These are phyloP conservation scores for Aureobasidium subglaciale DNA, from an alignment of 2,329 filamentous ascomycete species.

Conservation along the genomic window DNA sequence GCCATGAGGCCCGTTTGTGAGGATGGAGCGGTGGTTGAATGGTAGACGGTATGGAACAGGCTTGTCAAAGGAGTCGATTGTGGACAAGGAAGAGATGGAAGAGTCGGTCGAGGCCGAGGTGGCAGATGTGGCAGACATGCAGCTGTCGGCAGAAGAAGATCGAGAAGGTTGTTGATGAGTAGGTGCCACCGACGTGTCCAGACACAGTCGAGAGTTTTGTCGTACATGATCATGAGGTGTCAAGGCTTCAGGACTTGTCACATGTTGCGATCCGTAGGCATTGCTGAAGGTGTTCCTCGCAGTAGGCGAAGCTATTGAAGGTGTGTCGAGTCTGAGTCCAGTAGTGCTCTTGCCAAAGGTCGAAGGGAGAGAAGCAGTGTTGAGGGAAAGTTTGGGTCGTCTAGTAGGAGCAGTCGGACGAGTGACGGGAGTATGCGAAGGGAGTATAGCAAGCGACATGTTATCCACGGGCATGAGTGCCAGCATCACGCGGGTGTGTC, in stretches of 20 bases:
- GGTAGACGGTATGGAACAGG: constrained; percentile 40
- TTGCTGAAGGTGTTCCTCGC: constrained; percentile 56
- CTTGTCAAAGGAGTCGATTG: constrained; percentile 29
- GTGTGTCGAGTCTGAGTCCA: constrained; percentile 46
- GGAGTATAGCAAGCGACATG: constrained; percentile 38
- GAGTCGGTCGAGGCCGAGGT: constrained; percentile 32
- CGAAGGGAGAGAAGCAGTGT: constrained; percentile 43
- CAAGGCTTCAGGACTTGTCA: constrained; percentile 7
- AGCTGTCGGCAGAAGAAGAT: constrained; percentile 12
- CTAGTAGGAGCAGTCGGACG: constrained; percentile 24
- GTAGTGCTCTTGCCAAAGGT: constrained; percentile 50
- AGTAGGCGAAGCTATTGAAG: constrained; percentile 53
- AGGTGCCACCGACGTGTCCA: constrained; percentile 2
- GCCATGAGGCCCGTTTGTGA: constrained; percentile 38
- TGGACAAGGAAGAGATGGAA: constrained; percentile 30
- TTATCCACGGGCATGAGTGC: constrained; percentile 25
- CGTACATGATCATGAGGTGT: neutral
- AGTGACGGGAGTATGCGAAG: constrained; percentile 15
- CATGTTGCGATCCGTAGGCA: constrained; percentile 35
- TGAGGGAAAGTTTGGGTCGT: constrained; percentile 54
- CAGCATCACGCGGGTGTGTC: constrained; percentile 24
- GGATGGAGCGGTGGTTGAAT: constrained; percentile 40
- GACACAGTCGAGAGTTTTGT: constrained; percentile 5
- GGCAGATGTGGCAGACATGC: constrained; percentile 14
- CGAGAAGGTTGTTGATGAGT: constrained; percentile 6